These are phyloP conservation scores for Aspergillus indologenus DNA, from an alignment of 495 filamentous ascomycete species.

Conservation along the genomic window DNA sequence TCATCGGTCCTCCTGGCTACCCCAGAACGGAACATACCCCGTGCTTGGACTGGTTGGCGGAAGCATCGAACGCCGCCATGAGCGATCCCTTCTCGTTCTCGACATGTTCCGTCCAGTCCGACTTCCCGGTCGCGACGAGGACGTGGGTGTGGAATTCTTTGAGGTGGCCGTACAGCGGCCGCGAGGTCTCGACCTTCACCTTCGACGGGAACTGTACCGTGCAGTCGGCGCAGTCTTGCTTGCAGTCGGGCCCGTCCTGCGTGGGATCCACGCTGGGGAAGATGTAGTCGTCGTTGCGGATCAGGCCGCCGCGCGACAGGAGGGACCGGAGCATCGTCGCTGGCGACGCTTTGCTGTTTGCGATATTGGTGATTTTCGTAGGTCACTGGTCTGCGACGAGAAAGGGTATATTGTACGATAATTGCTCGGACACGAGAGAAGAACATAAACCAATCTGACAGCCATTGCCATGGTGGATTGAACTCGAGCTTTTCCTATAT, in stretches of 20 bases:
- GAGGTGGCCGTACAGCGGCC: constrained; percentile 77
- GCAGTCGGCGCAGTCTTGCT: constrained; percentile 81
- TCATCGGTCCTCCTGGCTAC: no score
- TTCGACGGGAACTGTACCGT: constrained; percentile 69
- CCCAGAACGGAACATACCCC: constrained; percentile 56
- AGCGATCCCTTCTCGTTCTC: constrained; percentile 83
- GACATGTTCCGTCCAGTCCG: constrained; percentile 87
- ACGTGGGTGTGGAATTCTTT: constrained; percentile 84
- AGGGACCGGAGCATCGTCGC: constrained; percentile 37
- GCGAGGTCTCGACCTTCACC: constrained; percentile 67
- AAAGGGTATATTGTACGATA: no score
- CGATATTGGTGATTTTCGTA: no score
- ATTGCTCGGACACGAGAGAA: no score
- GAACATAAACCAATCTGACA: background rate
- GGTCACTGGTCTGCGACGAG: no score
- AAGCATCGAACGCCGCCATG: constrained; percentile 77
- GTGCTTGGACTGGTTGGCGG: constrained; percentile 57
- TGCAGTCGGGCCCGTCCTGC: constrained; percentile 79
- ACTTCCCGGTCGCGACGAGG: constrained; percentile 86
- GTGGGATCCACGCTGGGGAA: constrained; percentile 59
- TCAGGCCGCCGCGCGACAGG: constrained; percentile 29
- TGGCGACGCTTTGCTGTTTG: no score
- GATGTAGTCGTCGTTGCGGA: constrained; percentile 29
- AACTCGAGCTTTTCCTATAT: constrained; percentile 1
- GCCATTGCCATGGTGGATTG: background rate